Percentiles rank a stretch among this genome's conserved stretches.
Evolutionary conservation across 192 early-diverging fungal genomes (phyloP).

Genomic region (Pilaira anomala): DNA sequence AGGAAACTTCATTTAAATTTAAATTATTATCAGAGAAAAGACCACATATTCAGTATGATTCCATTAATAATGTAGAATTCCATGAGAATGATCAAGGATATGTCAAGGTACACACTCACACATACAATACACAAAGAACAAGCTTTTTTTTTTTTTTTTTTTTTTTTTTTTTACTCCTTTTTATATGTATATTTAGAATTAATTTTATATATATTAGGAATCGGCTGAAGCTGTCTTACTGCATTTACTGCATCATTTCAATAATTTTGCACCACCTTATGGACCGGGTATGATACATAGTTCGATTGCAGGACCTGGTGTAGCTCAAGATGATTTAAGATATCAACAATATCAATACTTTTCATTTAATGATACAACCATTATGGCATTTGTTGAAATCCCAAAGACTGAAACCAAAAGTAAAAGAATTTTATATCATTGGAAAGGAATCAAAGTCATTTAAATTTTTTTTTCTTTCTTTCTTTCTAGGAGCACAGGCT

Average conservation of each 20-base stretch:
- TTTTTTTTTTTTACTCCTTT: not conserved
- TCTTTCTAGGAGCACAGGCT: slow-evolving; percentile 40
- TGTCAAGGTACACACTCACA: slow-evolving; percentile 30
- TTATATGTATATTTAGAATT: not conserved
- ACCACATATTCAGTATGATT: slow-evolving; percentile 20
- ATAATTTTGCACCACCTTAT: slow-evolving; percentile 59
- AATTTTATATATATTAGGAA: slow-evolving; percentile 49
- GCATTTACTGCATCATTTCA: slow-evolving; percentile 71
- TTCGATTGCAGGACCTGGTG: slow-evolving; percentile 39
- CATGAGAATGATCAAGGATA: slow-evolving; percentile 25
- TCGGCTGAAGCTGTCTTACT: slow-evolving; percentile 64
- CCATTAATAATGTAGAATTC: slow-evolving; percentile 11
- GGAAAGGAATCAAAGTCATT: not conserved
- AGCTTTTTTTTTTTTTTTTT: too few species aligned
- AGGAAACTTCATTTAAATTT: slow-evolving; percentile 29
- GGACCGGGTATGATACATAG: slow-evolving; percentile 50
- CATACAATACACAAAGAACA: too few species aligned
- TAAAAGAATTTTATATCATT: slow-evolving; percentile 18
- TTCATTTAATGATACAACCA: slow-evolving; percentile 65
- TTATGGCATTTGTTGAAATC: slow-evolving; percentile 71
- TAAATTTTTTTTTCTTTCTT: not conserved
- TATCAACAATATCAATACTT: slow-evolving; percentile 63
- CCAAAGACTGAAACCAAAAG: slow-evolving; percentile 40
- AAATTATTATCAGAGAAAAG: slow-evolving; percentile 28
- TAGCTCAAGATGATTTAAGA: slow-evolving; percentile 40